Evolutionary conservation across 148 eudicot genomes (phyloP).

Genomic region (Cornus controversa): DNA sequence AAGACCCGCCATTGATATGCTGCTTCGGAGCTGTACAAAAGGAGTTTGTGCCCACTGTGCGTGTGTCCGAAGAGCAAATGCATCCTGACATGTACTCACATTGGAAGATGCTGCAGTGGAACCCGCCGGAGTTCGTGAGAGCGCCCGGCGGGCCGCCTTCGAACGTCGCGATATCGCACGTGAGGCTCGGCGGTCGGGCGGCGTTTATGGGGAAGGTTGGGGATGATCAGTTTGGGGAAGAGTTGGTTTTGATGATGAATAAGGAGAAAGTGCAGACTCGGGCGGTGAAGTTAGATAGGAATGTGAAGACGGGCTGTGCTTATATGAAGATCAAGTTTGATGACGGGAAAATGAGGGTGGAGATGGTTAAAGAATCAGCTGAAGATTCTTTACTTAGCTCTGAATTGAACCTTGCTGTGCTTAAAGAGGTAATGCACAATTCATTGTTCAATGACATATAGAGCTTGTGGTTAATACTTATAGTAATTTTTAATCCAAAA

Average conservation of each 20-base stretch:
- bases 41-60: slow-evolving; percentile 76
- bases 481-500: neutral
- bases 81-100: slow-evolving; percentile 77
- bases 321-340: slow-evolving; percentile 65
- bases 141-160: slow-evolving; percentile 85
- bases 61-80: slow-evolving; percentile 74
- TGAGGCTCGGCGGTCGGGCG: slow-evolving; percentile 82
- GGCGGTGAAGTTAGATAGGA: slow-evolving; percentile 56
- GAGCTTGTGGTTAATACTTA: neutral
- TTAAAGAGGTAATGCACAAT: slow-evolving; percentile 69
- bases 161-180: slow-evolving; percentile 77
- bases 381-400: slow-evolving; percentile 67
- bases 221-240: slow-evolving; percentile 67
- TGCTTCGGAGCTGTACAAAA: slow-evolving; percentile 84
- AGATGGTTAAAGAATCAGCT: slow-evolving; percentile 60
- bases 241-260: slow-evolving; percentile 68
- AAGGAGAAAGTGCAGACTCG: slow-evolving; percentile 80
- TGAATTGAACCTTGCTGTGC: slow-evolving; percentile 76
- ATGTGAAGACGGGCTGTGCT: slow-evolving; percentile 50
- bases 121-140: slow-evolving; percentile 79
- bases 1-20: slow-evolving; percentile 73
- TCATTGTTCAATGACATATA: no score
- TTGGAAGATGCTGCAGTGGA: slow-evolving; percentile 96
- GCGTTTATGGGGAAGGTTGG: slow-evolving; percentile 90
- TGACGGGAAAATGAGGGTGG: slow-evolving; percentile 61